phyloP scores from a whole-genome alignment of 306 rosid genomes.

The Luffa aegyptiaca region DNA sequence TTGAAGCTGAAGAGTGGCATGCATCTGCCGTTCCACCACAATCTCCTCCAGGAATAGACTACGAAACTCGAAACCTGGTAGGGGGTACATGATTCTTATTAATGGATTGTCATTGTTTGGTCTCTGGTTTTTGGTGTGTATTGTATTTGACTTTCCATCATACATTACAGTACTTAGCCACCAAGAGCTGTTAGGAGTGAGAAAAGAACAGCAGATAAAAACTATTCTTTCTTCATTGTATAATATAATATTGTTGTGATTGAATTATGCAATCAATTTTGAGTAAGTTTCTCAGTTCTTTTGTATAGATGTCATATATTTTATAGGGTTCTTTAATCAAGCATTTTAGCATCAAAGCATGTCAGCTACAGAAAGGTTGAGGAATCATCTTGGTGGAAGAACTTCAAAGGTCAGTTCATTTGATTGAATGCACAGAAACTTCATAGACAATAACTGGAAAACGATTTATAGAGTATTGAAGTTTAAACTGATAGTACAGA shows the following conservation, averaged over 20 bases:
- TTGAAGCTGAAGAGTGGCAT: conserved; percentile 32
- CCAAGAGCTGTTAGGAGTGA: neutral
- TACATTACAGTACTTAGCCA: neutral
- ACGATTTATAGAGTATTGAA: neutral
- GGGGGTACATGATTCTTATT: neutral
- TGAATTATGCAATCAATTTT: neutral
- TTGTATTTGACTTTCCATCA: neutral
- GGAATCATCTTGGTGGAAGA: neutral
- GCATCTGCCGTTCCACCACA: conserved; percentile 71
- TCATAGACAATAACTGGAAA: neutral
- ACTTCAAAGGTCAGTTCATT: neutral
- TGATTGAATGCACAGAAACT: neutral
- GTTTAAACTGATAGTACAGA: neutral
- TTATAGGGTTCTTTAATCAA: neutral
- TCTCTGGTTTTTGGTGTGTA: neutral
- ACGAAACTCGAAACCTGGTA: conserved; percentile 12
- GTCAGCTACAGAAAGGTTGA: neutral
- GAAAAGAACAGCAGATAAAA: neutral
- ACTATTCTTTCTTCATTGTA: neutral
- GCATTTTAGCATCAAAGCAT: neutral
- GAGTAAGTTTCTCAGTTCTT: neutral
- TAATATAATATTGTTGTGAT: neutral
- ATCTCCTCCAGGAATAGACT: conserved; percentile 58
- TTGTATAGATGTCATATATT: neutral
- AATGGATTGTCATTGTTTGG: neutral